A percentile compares a stretch with the other conserved stretches of the same genome.
phyloP scores from a whole-genome alignment of 2,329 filamentous ascomycete species.

The Scedosporium aurantiacum region DNA sequence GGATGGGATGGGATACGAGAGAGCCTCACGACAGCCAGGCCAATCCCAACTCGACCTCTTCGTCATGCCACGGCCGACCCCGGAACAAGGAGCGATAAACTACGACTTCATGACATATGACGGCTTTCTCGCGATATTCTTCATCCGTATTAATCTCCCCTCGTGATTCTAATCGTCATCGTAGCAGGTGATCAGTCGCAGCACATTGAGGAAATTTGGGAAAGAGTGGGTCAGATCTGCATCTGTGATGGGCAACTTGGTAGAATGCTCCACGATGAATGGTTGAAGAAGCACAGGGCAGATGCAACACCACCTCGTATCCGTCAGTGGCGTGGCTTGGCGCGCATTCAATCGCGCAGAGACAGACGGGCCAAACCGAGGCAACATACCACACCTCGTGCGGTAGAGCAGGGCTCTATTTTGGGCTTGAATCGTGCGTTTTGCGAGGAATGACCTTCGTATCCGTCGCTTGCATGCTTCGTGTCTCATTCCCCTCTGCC shows the following conservation, averaged over 20 bases:
- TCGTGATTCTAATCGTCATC: too few species aligned
- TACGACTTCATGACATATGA: too few species aligned
- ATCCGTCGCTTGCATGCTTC: too few species aligned
- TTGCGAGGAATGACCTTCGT: background rate
- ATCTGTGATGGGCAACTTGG: background rate
- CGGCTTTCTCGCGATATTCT: too few species aligned
- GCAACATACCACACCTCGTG: too few species aligned
- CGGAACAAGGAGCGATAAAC: too few species aligned
- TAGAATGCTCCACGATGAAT: background rate
- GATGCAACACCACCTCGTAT: background rate
- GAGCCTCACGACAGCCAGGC: too few species aligned
- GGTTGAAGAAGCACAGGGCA: background rate
- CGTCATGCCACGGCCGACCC: too few species aligned
- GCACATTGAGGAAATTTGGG: background rate
- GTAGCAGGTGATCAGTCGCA: background rate
- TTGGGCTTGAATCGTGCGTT: background rate
- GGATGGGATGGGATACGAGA: too few species aligned
- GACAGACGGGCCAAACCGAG: background rate
- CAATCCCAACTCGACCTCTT: too few species aligned
- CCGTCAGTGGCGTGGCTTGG: background rate
- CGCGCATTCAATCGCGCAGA: background rate
- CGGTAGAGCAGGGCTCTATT: background rate
- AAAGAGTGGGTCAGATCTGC: background rate
- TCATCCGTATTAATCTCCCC: too few species aligned
- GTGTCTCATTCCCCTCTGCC: too few species aligned